Evolutionary conservation across 352 stramenopile species (phyloP), one percentile per base, ranked within the genome.

Genomic region (Phytophthora sp.): DNA sequence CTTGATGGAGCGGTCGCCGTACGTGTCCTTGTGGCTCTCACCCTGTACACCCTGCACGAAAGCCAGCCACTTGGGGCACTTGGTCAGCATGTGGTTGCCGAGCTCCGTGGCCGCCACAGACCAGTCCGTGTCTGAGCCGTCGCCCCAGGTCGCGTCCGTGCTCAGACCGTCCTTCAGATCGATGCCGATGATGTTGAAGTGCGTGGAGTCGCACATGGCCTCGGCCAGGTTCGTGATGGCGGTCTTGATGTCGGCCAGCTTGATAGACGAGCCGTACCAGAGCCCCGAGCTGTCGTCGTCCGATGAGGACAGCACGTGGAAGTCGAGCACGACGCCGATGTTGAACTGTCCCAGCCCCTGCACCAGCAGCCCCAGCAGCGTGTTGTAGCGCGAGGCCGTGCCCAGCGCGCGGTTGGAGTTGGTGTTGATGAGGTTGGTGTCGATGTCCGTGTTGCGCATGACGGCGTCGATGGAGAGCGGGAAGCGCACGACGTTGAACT

Each of bases 141-240:
- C 87, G 2, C 86, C 87, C 87, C 87, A 95, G 17, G 82, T 89
- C 0, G 84, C 84, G 28, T 83, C 76, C 20, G 64, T 77, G 41
- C 80, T 80, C 7, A 89, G 34, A 15, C 73, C 58, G 56, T 94
- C 83, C 66, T 95, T 95, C 20, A 95, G 76, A 32, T 95, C 87
- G 52, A 95, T 79, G 17, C 87, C 87, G 41, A 95, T 90, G 44
- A 95, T 77, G 65, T 95, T 95, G 39, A 84, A 95, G 69, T 95
- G 83, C 57, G 84, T 91, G 48, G 69, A 77, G 62, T 93, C 78
- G 60, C 87, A 95, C 44, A 95, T 67, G 27, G 75, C 79, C 31
- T 79, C 71, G 7, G 82, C 74, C 35, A 95, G 63, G 46, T 78
- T 91, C 45, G 81, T 74, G 69, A 95, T 91, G n/a, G 87, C 82